These are phyloP conservation scores for Pyrus pyrifolia DNA, from an alignment of 306 rosid genomes.

Conservation along the genomic window DNA sequence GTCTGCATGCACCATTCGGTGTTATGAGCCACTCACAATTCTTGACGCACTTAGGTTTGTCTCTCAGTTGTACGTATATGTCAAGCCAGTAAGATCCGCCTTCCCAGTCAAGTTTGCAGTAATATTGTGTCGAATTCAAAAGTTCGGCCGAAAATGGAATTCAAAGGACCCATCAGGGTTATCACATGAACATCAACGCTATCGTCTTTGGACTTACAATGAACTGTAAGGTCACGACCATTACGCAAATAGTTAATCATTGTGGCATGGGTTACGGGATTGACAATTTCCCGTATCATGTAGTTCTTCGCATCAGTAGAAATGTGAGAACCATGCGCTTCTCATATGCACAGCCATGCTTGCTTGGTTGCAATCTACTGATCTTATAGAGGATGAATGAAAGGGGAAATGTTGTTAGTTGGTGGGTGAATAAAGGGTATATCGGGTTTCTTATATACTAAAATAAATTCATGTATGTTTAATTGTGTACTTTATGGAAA, in stretches of 20 bases:
- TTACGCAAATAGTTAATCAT: not conserved
- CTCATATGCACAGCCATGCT: not conserved
- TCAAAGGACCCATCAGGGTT: not conserved
- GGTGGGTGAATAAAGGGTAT: no score
- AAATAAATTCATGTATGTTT: not conserved
- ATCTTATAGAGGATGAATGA: no score
- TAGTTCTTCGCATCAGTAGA: not conserved
- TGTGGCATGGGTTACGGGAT: not conserved
- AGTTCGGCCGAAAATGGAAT: not conserved
- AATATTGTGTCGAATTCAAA: not conserved
- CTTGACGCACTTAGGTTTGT: not conserved
- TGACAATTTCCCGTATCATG: not conserved
- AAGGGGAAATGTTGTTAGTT: no score
- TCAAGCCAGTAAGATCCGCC: conserved; percentile 2
- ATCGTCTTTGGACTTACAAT: not conserved
- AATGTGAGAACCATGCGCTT: not conserved
- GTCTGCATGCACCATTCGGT: not conserved
- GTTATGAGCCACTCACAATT: not conserved
- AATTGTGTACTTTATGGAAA: not conserved
- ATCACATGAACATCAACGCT: not conserved
- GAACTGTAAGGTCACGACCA: not conserved
- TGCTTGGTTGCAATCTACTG: not conserved
- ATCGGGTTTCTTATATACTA: not conserved
- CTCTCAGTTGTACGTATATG: not conserved
- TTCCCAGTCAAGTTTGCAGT: not conserved